Evolutionary conservation across 2,329 filamentous ascomycete species (phyloP).

Genomic region (Achaetomium macrosporum): DNA sequence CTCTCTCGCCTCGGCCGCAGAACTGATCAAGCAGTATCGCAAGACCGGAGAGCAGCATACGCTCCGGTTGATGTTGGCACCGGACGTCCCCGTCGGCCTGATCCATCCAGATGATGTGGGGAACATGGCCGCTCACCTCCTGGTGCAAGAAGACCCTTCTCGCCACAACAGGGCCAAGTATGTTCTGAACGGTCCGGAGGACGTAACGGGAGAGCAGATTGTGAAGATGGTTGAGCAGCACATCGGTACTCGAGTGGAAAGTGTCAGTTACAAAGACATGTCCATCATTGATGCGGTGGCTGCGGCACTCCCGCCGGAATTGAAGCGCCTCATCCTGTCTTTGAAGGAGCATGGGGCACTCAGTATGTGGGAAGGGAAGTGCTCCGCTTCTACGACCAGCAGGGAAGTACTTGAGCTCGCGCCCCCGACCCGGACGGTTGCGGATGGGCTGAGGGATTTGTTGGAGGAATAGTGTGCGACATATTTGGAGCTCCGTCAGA

Average conservation of each 20-base stretch:
- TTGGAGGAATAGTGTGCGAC: slow-evolving; percentile 7
- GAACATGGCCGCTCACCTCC: not conserved
- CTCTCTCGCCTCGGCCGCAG: not conserved
- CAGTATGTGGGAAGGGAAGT: not conserved
- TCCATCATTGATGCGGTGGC: not conserved
- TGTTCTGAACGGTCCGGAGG: slow-evolving; percentile 7
- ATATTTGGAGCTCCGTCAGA: no score
- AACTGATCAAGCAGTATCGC: slow-evolving; percentile 3
- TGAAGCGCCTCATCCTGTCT: not conserved
- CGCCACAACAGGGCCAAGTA: slow-evolving; percentile 1
- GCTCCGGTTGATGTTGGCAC: not conserved
- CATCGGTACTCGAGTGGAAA: not conserved
- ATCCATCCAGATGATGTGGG: slow-evolving; percentile 4
- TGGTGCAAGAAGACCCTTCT: not conserved
- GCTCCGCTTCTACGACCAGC: slow-evolving; percentile 1
- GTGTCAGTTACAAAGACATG: slow-evolving; percentile 1
- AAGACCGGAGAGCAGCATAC: not conserved
- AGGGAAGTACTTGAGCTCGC: slow-evolving; percentile 4
- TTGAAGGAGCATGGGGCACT: not conserved
- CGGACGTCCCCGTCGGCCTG: not conserved
- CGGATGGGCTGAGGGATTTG: not conserved
- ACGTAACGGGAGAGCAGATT: slow-evolving; percentile 8
- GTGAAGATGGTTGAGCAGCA: slow-evolving; percentile 7
- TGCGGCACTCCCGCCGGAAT: not conserved
- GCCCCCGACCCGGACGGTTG: slow-evolving; percentile 1